These are phyloP conservation scores for Daldinia concentrica DNA, from an alignment of 495 filamentous ascomycete species.

Conservation along the genomic window DNA sequence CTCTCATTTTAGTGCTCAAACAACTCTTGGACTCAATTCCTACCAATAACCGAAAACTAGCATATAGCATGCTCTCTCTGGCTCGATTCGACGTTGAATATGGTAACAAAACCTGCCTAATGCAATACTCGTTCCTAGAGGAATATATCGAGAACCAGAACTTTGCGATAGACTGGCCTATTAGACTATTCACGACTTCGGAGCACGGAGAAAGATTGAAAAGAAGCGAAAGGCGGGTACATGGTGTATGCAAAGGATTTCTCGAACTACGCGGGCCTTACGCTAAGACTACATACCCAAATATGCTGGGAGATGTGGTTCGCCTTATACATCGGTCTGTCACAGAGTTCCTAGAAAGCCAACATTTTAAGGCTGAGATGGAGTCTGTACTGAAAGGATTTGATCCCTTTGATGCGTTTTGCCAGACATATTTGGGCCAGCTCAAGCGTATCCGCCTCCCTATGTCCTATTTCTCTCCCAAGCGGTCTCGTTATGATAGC, in stretches of 20 bases:
- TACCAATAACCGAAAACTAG: not conserved
- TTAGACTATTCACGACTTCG: not conserved
- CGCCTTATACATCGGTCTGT: slow-evolving; percentile 42
- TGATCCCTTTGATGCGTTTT: not conserved
- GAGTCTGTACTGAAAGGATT: too few species aligned
- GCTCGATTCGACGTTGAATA: not conserved
- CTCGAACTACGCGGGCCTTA: not conserved
- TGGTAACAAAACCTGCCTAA: not conserved
- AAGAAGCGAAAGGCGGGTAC: not conserved
- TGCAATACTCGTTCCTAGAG: not conserved
- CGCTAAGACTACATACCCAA: not conserved
- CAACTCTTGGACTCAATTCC: not conserved
- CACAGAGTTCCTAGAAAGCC: slow-evolving; percentile 35
- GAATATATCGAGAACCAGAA: not conserved
- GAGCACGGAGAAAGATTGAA: not conserved
- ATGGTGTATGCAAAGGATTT: not conserved
- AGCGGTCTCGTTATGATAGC: too few species aligned
- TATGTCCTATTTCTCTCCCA: not conserved
- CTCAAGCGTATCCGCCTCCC: not conserved
- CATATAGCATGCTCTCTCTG: not conserved
- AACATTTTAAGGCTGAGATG: slow-evolving; percentile 7
- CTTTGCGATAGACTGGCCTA: not conserved
- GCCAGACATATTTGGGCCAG: not conserved
- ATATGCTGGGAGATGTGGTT: slow-evolving; percentile 10
- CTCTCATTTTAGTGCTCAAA: not conserved